Evolutionary conservation across 352 stramenopile genomes (phyloP), one percentile per base, ranked within the genome.

Genomic region (Ophiocytium majus): DNA sequence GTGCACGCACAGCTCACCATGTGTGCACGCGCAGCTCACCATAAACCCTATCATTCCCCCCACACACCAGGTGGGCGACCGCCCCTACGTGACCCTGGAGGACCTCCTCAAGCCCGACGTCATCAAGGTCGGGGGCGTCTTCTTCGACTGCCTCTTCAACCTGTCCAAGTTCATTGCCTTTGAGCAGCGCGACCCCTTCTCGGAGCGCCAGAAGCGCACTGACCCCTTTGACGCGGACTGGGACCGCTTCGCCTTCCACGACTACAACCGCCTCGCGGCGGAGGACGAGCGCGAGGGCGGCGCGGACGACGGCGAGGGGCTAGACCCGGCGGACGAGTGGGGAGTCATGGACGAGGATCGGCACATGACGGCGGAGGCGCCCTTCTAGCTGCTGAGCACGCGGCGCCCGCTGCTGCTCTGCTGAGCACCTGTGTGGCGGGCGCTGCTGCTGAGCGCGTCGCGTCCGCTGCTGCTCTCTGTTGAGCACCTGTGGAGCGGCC

Each of bases 121-220:
- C 64, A 84, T 91, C 9, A 90, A 94, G 76, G 91, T 99, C 31
- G 95, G 95, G 0, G 97, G 97, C 31, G 96, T 98, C 33, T 95
- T 99, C 75, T 99, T 99, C 91, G 98, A 99, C 91, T 96, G 97
- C 43, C 92, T 99, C 32, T 99, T 99, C 92, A 99, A 99, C 90
- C 91, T 99, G 50, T 98, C 97, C 94, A 99, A 99, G 89, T 99
- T 99, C 82, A 96, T 99, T 66, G 93, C 96, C 82, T 99, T 99
- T 90, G 97, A 99, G 91, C 94, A 98, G 89, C 92, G 97, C 31
- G 97, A 99, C 90, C 96, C 97, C 23, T 98, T 99, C 90, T 91
- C 97, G 50, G 92, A 99, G 87, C 94, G 97, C 63, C 95, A 98
- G 88, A 94, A 95, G 86, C 89, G 92, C 37, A 92, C 96, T 88